phyloP scores from a whole-genome alignment of 208 protist species.

The Sergeia podlipaevii region DNA sequence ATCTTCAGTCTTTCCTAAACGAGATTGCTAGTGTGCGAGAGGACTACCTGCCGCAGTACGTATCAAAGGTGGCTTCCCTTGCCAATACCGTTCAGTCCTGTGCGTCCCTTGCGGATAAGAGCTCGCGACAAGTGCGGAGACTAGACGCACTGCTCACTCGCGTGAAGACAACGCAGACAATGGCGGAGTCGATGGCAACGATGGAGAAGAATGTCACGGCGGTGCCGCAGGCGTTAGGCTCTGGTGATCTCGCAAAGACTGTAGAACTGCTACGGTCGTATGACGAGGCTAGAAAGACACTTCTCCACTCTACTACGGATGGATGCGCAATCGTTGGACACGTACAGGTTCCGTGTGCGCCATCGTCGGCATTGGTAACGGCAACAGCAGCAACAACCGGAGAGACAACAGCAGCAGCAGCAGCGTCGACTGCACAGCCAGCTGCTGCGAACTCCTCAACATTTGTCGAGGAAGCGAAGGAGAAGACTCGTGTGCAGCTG shows the following conservation, averaged over 20 bases:
- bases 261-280: constrained; percentile 61
- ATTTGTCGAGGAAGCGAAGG: constrained; percentile 21
- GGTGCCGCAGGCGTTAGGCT: constrained; percentile 23
- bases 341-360: too few relatives aligned
- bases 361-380: too few relatives aligned
- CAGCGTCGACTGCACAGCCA: background rate
- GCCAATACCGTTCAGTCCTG: constrained; percentile 42
- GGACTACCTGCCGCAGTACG: constrained; percentile 40
- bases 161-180: constrained; percentile 39
- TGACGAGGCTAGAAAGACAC: constrained; percentile 40
- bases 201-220: constrained; percentile 36
- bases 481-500: constrained; percentile 22
- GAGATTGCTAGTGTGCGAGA: constrained; percentile 41
- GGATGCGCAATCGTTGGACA: background rate
- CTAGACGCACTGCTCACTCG: constrained; percentile 48
- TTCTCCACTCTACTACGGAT: constrained; percentile 10
- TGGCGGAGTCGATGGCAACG: constrained; percentile 42
- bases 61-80: constrained; percentile 32
- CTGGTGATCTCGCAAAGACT: constrained; percentile 40
- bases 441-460: constrained; percentile 10
- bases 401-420: background rate
- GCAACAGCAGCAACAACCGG: background rate
- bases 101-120: constrained; percentile 47
- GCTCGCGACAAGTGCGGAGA: constrained; percentile 38
- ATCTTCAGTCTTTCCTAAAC: constrained; percentile 20